A percentile compares a stretch with the other conserved stretches of the same genome.
Evolutionary conservation across 2,329 filamentous ascomycete species (phyloP).

Genomic region (Diaporthe sp.): DNA sequence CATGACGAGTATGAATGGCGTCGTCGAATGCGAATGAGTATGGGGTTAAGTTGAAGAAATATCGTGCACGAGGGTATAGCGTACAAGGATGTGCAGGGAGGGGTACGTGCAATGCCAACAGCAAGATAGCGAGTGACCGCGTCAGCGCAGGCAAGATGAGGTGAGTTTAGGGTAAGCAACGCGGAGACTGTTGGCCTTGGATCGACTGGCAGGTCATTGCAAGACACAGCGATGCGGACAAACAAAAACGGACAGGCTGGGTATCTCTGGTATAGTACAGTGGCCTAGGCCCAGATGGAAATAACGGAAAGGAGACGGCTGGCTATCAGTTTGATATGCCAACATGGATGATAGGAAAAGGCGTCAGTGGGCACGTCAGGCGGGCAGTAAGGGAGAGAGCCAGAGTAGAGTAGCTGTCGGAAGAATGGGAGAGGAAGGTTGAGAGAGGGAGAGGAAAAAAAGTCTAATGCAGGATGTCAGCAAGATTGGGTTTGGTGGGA

Average conservation of each 20-base stretch:
- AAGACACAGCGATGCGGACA: slow-evolving; percentile 9
- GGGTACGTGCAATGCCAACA: not conserved
- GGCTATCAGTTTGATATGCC: slow-evolving; percentile 30
- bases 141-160: slow-evolving; percentile 6
- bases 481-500: slow-evolving; percentile 27
- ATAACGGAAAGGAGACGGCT: slow-evolving; percentile 18
- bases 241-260: slow-evolving; percentile 18
- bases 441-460: slow-evolving; percentile 27
- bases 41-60: not conserved
- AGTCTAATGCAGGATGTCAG: slow-evolving; percentile 32
- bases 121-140: not conserved
- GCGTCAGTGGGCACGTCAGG: slow-evolving; percentile 10
- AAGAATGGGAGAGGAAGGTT: slow-evolving; percentile 13
- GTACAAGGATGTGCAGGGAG: slow-evolving; percentile 3
- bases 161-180: slow-evolving; percentile 19
- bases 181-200: slow-evolving; percentile 18
- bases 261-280: slow-evolving; percentile 38
- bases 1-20: slow-evolving; percentile 16
- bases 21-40: not conserved
- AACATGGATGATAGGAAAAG: slow-evolving; percentile 18
- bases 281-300: slow-evolving; percentile 16
- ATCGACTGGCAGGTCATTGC: slow-evolving; percentile 36
- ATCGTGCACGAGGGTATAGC: slow-evolving; percentile 11
- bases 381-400: slow-evolving; percentile 3
- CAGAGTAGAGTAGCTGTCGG: slow-evolving; percentile 12